phyloP scores from a whole-genome alignment of 306 rosid species.

The peach (Prunus persica) region DNA sequence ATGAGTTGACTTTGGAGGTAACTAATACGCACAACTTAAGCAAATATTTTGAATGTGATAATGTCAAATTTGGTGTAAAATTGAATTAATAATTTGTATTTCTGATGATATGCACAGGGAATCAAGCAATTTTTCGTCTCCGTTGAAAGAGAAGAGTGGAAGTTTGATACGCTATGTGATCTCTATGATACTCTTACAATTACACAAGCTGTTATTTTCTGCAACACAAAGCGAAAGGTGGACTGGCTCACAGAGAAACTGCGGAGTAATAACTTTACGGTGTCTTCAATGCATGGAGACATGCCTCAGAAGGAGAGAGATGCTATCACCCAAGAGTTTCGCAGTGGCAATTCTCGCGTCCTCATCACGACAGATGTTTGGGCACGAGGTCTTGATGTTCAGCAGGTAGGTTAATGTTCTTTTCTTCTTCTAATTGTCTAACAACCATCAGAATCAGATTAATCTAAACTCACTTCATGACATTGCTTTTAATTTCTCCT shows the following conservation, averaged over 20 bases:
- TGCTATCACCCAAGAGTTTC: constrained; percentile 82
- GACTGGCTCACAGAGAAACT: constrained; percentile 97
- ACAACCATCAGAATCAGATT: neutral
- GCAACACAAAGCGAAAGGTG: constrained; percentile 97
- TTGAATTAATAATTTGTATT: neutral
- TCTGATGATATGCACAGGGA: constrained; percentile 49
- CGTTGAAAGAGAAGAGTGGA: constrained; percentile 97
- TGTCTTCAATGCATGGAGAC: constrained; percentile 97
- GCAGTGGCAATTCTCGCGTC: constrained; percentile 86
- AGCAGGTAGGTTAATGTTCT: constrained; percentile 62
- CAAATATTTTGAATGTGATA: too few relatives aligned
- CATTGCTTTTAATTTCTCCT: neutral
- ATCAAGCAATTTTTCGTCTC: constrained; percentile 98
- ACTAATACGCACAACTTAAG: neutral
- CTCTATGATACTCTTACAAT: constrained; percentile 95
- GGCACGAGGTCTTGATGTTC: constrained; percentile 99
- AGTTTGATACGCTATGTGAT: constrained; percentile 94
- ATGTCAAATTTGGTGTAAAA: too few relatives aligned
- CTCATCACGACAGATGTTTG: constrained; percentile 97
- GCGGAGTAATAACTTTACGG: constrained; percentile 92
- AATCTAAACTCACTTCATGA: neutral
- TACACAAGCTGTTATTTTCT: constrained; percentile 97
- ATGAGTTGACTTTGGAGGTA: constrained; percentile 97
- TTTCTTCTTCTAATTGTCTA: neutral
- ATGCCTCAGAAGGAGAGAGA: constrained; percentile 99